Percentiles rank a stretch among this genome's conserved stretches.
phyloP scores from a whole-genome alignment of 371 early-diverging fungal species.

The Mortierella sp. region DNA sequence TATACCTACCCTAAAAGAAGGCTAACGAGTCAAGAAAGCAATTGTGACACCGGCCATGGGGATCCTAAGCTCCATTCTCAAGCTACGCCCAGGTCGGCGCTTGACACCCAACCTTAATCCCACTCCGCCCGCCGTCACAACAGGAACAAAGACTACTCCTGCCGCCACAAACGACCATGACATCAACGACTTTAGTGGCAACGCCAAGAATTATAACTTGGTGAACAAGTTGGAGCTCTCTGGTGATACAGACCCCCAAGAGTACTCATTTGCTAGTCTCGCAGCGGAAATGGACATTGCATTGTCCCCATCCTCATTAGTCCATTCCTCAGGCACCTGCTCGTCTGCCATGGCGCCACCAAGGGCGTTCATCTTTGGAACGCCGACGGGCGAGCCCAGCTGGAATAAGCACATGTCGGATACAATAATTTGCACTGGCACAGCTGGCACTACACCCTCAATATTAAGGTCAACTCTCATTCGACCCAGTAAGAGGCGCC shows the following conservation, averaged over 20 bases:
- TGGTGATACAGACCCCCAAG: constrained; percentile 3
- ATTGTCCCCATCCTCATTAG: not conserved
- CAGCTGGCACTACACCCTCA: too few species aligned
- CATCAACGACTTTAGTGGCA: not conserved
- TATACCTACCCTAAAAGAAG: not conserved
- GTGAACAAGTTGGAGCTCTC: not conserved
- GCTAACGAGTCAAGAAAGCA: not conserved
- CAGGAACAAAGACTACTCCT: not conserved
- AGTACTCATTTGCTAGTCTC: not conserved
- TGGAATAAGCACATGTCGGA: not conserved
- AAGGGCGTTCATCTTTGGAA: not conserved
- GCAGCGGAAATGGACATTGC: constrained; percentile 11
- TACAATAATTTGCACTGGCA: not conserved
- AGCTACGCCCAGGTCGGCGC: constrained; percentile 13
- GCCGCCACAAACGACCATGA: not conserved
- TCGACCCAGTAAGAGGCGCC: constrained; percentile 28
- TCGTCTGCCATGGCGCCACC: constrained; percentile 13
- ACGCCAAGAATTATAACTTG: not conserved
- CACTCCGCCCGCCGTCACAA: not conserved
- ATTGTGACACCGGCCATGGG: constrained; percentile 22
- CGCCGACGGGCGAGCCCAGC: not conserved
- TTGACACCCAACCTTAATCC: constrained; percentile 11
- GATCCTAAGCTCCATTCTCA: constrained; percentile 41
- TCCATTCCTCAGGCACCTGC: constrained; percentile 9
- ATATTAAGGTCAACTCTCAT: not conserved